phyloP scores from a whole-genome alignment of 208 protist genomes.

The Trypanosoma grayi region DNA sequence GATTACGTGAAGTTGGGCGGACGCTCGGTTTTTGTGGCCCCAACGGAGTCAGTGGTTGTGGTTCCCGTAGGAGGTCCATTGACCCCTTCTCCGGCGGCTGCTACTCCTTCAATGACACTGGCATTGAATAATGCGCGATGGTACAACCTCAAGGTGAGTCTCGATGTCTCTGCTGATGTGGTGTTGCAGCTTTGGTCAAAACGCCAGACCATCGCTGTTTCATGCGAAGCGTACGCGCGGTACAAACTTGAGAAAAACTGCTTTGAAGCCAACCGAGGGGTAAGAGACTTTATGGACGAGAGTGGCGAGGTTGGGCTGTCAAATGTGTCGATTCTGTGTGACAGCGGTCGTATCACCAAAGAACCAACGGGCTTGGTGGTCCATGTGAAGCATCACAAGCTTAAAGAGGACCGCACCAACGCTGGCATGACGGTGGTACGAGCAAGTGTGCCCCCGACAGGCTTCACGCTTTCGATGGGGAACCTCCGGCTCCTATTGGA shows the following conservation, averaged over 20 bases:
- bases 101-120: not conserved
- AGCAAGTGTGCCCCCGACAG: conserved; percentile 22
- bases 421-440: conserved; percentile 19
- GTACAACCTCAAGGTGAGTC: conserved; percentile 23
- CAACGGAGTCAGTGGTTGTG: not conserved
- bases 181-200: conserved; percentile 20
- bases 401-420: conserved; percentile 20
- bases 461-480: conserved; percentile 30
- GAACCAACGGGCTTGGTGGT: conserved; percentile 20
- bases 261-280: conserved; percentile 13
- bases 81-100: not conserved
- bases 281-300: conserved; percentile 34
- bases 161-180: conserved; percentile 20
- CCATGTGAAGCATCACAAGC: conserved; percentile 28
- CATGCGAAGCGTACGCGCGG: conserved; percentile 14
- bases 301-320: conserved; percentile 27
- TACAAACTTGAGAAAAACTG: conserved; percentile 31
- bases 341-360: conserved; percentile 33
- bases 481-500: conserved; percentile 34
- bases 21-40: conserved; percentile 35
- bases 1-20: conserved; percentile 30
- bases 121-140: conserved; percentile 3
- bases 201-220: conserved; percentile 28
- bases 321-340: conserved; percentile 31
- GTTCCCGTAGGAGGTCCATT: not conserved